phyloP scores from a whole-genome alignment of 2,329 filamentous ascomycete genomes.

The Penicillium sp. region DNA sequence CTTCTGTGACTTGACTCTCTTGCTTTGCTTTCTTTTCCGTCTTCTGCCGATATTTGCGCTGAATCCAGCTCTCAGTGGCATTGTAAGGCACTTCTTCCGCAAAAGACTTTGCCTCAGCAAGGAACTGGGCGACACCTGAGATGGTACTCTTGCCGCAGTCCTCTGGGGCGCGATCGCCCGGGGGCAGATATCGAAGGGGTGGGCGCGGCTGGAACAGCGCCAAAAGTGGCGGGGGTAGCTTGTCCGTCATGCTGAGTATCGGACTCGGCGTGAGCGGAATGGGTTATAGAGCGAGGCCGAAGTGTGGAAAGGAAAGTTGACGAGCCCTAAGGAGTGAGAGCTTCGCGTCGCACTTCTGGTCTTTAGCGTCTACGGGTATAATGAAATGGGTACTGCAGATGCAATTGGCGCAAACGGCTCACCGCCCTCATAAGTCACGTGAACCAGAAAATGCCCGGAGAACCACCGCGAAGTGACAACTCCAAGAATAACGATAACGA shows the following conservation, averaged over 20 bases:
- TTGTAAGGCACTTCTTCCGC: slow-evolving; percentile 74
- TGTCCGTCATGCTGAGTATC: slow-evolving; percentile 77
- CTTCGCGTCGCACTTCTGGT: slow-evolving; percentile 20
- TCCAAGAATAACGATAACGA: slow-evolving; percentile 8
- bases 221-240: slow-evolving; percentile 87
- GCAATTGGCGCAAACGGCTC: slow-evolving; percentile 2
- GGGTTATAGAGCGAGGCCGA: slow-evolving; percentile 10
- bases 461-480: slow-evolving; percentile 12
- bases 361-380: slow-evolving; percentile 5
- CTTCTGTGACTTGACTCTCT: slow-evolving; percentile 65
- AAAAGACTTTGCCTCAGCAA: slow-evolving; percentile 74
- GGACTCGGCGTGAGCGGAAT: slow-evolving; percentile 19
- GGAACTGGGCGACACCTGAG: slow-evolving; percentile 70
- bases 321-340: slow-evolving; percentile 19
- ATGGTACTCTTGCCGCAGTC: slow-evolving; percentile 75
- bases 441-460: slow-evolving; percentile 29
- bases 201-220: slow-evolving; percentile 94
- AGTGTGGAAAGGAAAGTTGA: slow-evolving; percentile 12
- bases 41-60: slow-evolving; percentile 81
- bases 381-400: slow-evolving; percentile 15
- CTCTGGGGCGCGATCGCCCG: slow-evolving; percentile 79
- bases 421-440: slow-evolving; percentile 5
- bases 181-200: slow-evolving; percentile 83
- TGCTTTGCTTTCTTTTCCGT: slow-evolving; percentile 72
- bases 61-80: slow-evolving; percentile 90